These are phyloP conservation scores for Neurospora sp. DNA, from an alignment of 495 filamentous ascomycete genomes.

Conservation along the genomic window DNA sequence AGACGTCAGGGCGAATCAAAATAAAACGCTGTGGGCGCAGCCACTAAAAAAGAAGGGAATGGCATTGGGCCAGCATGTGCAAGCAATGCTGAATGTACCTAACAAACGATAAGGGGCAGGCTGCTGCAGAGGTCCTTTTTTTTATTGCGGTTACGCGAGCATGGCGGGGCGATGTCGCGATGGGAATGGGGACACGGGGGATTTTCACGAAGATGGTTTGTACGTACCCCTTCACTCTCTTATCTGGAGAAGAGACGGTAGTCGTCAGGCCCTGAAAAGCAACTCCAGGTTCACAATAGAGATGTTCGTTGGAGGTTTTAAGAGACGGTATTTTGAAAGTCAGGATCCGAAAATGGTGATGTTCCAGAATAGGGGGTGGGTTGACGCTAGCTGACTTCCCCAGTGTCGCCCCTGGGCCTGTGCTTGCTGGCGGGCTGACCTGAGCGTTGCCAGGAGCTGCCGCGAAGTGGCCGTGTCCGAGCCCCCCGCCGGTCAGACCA, in stretches of 20 bases:
- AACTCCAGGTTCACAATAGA: not conserved
- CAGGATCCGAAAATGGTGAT: not conserved
- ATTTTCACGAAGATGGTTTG: not conserved
- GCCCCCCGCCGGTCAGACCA: not conserved
- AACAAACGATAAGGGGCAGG: not conserved
- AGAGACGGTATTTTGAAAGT: not conserved
- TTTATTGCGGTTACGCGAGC: not conserved
- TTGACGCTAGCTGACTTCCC: not conserved
- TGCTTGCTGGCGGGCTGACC: not conserved
- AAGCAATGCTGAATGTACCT: not conserved
- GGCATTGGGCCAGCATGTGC: not conserved
- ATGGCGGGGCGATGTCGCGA: not conserved
- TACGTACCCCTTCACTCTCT: not conserved
- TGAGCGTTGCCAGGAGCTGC: not conserved
- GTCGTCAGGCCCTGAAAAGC: not conserved
- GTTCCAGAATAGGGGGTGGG: not conserved
- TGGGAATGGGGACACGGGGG: not conserved
- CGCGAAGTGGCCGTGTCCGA: not conserved
- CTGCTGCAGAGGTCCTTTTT: not conserved
- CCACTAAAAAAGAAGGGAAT: not conserved
- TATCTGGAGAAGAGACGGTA: not conserved
- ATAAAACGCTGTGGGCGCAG: slow-evolving; percentile 5
- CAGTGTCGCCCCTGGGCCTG: not conserved
- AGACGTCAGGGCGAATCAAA: slow-evolving; percentile 15
- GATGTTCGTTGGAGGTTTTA: not conserved